Evolutionary conservation across 2,329 filamentous ascomycete species (phyloP).

Genomic region (Calonectria hawksworthii): DNA sequence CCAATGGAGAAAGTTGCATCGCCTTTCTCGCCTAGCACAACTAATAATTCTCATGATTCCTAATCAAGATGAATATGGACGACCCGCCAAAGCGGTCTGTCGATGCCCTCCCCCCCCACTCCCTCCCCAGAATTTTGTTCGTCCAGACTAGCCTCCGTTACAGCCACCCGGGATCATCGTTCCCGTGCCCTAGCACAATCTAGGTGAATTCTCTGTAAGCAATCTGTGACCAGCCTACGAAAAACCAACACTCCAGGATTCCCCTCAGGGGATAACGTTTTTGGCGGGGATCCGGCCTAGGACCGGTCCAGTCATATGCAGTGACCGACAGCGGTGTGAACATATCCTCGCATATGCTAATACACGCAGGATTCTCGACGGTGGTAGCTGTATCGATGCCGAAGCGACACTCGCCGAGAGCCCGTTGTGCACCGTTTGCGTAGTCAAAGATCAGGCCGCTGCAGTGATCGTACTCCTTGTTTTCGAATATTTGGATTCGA

Average conservation of each 20-base stretch:
- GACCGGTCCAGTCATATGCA: neutral
- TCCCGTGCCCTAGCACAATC: neutral
- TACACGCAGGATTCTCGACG: neutral
- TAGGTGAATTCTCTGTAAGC: neutral
- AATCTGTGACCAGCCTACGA: neutral
- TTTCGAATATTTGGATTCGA: neutral
- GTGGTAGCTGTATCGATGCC: neutral
- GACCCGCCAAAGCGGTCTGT: neutral
- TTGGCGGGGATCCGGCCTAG: neutral
- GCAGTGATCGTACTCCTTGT: neutral
- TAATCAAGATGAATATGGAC: neutral
- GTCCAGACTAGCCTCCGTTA: neutral
- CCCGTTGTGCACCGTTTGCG: neutral
- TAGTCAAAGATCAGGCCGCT: neutral
- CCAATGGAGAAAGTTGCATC: neutral
- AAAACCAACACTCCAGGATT: neutral
- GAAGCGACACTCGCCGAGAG: neutral
- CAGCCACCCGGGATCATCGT: neutral
- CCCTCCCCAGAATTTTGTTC: neutral
- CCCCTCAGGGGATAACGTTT: neutral
- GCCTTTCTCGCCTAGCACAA: neutral
- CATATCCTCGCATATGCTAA: neutral
- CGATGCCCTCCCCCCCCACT: no score
- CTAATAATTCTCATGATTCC: neutral
- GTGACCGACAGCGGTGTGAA: neutral